These are phyloP conservation scores for Diplodia mutila DNA, from an alignment of 2,329 filamentous ascomycete species.

Conservation along the genomic window DNA sequence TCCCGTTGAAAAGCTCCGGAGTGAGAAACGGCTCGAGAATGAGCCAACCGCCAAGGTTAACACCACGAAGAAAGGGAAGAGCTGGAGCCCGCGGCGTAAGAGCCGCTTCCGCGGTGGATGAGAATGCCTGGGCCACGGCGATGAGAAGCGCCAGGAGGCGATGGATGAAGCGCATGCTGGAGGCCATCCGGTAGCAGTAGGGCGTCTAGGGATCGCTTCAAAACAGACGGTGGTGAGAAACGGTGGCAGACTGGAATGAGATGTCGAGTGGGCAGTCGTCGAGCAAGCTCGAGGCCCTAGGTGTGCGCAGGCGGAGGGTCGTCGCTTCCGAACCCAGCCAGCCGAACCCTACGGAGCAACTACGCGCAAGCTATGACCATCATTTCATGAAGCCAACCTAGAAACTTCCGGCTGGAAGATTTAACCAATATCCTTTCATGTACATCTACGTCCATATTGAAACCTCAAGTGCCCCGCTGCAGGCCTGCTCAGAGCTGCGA, in stretches of 20 bases:
- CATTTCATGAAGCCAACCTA: not conserved
- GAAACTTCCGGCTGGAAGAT: not conserved
- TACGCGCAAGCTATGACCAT: not conserved
- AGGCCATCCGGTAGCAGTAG: not conserved
- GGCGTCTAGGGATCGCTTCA: not conserved
- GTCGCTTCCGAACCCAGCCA: not conserved
- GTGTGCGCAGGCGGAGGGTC: not conserved
- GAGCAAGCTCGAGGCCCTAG: not conserved
- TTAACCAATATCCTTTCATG: too few species aligned
- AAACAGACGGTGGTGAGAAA: not conserved
- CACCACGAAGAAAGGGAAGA: constrained; percentile 31
- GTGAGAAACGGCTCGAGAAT: constrained; percentile 45
- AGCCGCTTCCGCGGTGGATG: not conserved
- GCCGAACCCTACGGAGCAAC: not conserved
- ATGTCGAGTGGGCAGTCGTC: not conserved
- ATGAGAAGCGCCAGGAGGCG: not conserved
- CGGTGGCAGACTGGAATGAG: not conserved
- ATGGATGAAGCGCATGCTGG: not conserved
- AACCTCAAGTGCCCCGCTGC: too few species aligned
- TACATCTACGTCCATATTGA: too few species aligned
- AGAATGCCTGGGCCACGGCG: not conserved
- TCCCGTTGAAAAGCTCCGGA: constrained; percentile 39
- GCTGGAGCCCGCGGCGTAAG: not conserved
- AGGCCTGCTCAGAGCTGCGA: too few species aligned
- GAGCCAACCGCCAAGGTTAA: constrained; percentile 45